Evolutionary conservation across 1,284 basidiomycete genomes (phyloP).

Genomic region (Sutorius eximius): DNA sequence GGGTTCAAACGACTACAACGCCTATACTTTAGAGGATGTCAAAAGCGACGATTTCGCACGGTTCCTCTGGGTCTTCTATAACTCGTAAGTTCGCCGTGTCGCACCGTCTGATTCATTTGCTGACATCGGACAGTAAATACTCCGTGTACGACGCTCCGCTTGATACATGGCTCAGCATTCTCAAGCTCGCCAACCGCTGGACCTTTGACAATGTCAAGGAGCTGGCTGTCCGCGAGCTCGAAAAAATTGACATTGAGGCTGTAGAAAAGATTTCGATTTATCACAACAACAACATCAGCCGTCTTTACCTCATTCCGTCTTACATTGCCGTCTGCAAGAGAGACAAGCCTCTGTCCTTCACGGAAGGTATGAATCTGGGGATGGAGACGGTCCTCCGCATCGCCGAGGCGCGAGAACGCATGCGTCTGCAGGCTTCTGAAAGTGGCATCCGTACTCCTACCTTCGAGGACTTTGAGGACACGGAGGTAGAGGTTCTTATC

Average conservation of each 20-base stretch:
- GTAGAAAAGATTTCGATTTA: slow-evolving; percentile 54
- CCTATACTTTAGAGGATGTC: slow-evolving; percentile 47
- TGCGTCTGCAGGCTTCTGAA: slow-evolving; percentile 37
- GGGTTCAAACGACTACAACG: slow-evolving; percentile 43
- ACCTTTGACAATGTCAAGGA: slow-evolving; percentile 49
- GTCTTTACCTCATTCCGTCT: slow-evolving; percentile 46
- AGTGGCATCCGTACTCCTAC: slow-evolving; percentile 38
- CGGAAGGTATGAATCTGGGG: slow-evolving; percentile 50
- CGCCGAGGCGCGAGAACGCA: slow-evolving; percentile 48
- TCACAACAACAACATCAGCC: slow-evolving; percentile 46
- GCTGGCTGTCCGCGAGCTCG: slow-evolving; percentile 48
- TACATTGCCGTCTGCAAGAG: slow-evolving; percentile 50
- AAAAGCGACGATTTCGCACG: slow-evolving; percentile 50
- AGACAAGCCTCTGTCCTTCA: slow-evolving; percentile 42
- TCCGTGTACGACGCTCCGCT: slow-evolving; percentile 52
- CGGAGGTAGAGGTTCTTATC: slow-evolving; percentile 39
- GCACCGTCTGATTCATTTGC: not conserved
- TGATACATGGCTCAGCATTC: slow-evolving; percentile 52
- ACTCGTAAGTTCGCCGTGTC: slow-evolving; percentile 46
- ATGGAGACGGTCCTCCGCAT: slow-evolving; percentile 48
- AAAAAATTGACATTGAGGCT: slow-evolving; percentile 44
- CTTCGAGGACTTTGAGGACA: slow-evolving; percentile 38
- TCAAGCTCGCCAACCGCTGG: slow-evolving; percentile 51
- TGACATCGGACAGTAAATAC: slow-evolving; percentile 44
- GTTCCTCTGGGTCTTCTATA: slow-evolving; percentile 65